These are phyloP conservation scores for Salix purpurea DNA, from an alignment of 345 rosid species.

Conservation along the genomic window DNA sequence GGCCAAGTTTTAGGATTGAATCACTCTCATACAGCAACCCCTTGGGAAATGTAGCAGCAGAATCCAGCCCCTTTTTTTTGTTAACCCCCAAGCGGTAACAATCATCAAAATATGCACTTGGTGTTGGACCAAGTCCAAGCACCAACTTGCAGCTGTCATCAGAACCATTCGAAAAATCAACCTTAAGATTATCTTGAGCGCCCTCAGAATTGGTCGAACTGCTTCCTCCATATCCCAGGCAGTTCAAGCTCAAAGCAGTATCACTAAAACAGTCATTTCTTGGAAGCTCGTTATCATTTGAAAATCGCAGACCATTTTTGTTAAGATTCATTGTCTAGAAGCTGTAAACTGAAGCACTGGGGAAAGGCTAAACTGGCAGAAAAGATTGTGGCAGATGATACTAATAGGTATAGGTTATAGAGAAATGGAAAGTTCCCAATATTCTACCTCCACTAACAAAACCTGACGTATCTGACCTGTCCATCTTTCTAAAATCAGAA, in stretches of 20 bases:
- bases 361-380: slow-evolving; percentile 9
- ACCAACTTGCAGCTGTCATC: slow-evolving; percentile 84
- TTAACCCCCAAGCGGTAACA: slow-evolving; percentile 30
- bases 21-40: slow-evolving; percentile 43
- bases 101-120: slow-evolving; percentile 43
- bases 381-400: slow-evolving; percentile 22
- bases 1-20: slow-evolving; percentile 74
- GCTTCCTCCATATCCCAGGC: slow-evolving; percentile 51
- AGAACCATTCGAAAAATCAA: slow-evolving; percentile 41
- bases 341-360: slow-evolving; percentile 4
- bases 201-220: slow-evolving; percentile 29
- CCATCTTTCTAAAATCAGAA: slow-evolving; percentile 44
- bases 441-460: slow-evolving; percentile 69
- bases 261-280: slow-evolving; percentile 56
- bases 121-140: slow-evolving; percentile 87
- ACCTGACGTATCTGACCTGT: slow-evolving; percentile 83
- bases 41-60: slow-evolving; percentile 23
- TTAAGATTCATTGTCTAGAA: slow-evolving; percentile 57
- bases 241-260: slow-evolving; percentile 64
- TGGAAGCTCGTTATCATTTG: slow-evolving; percentile 32
- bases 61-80: slow-evolving; percentile 39
- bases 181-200: slow-evolving; percentile 32
- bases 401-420: slow-evolving; percentile 24
- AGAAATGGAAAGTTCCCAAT: slow-evolving; percentile 22
- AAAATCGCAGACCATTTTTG: slow-evolving; percentile 37